Base-by-base conservation (phyloP, 768 basidiomycete genomes). In the Rhizopogon rudus region DNA sequence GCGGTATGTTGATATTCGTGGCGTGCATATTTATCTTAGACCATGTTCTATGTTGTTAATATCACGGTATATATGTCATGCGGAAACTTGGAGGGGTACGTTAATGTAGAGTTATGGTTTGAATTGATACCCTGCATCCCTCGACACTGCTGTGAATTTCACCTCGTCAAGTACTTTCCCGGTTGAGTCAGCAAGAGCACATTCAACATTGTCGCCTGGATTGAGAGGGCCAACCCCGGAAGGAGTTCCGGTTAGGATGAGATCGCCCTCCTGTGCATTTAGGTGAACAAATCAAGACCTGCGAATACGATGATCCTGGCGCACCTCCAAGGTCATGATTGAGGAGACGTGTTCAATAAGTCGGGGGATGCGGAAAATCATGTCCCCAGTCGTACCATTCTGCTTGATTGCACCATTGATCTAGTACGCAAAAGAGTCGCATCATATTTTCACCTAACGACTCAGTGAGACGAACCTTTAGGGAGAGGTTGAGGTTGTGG, bases 251-350 rank as follows among this genome's bases (percentile, higher is more conserved):
- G 93, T 96, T 35, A 97, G 75, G 56, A 97, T 74, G n/a, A 96
- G 73, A 61, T 97, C 94, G 12, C 92, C 92, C 70, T 94, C 92
- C 91, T 95, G 67, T 17, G 25, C 20, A 10, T 7, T 37, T 40
- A 6, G 33, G 44, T 48, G 22, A 48, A 52, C 44, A 14, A 40
- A 52, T 28, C 51, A 51, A 22, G 25, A 50, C 12, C 31, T 25
- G 6, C 13, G 6, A 29, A 48, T 7, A 41, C 51, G 20, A 6
- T 37, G 31, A 5, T 44, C 10, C 41, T 1, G 51, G 63, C 75
- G 45, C 14, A 89, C 94, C 80, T 97, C 93, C n/a, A 99, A 79
- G 0, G 88, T 87, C 94, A 98, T 97, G 71, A 99, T 95, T 4
- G 92, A 90, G 2, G 94, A 96, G 53, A 96, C 80, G 65, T 96